Percentiles rank a stretch among this genome's conserved stretches.
These are phyloP conservation scores for Hyaloperonospora brassicae DNA, from an alignment of 352 stramenopile species.

Conservation along the genomic window DNA sequence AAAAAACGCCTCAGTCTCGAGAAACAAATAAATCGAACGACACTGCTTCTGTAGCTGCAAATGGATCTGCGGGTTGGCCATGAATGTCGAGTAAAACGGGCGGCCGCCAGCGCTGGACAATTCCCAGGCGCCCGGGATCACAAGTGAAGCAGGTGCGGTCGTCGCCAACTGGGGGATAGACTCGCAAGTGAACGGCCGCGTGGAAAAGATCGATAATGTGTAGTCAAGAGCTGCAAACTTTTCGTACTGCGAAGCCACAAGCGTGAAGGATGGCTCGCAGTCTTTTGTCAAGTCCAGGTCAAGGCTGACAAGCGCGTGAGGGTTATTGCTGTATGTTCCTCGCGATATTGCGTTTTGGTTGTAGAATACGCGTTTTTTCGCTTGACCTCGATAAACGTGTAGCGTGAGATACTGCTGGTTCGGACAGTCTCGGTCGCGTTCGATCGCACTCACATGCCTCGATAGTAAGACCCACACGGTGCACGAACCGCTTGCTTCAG, in stretches of 20 bases:
- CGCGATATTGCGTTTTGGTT: conserved; percentile 71
- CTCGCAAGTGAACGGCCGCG: conserved; percentile 55
- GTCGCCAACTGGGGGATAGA: conserved; percentile 40
- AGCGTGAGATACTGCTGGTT: conserved; percentile 84
- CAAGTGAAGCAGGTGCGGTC: conserved; percentile 28
- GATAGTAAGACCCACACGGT: conserved; percentile 90
- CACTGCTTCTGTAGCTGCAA: conserved; percentile 30
- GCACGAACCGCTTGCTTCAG: conserved; percentile 23
- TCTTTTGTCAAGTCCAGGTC: conserved; percentile 56
- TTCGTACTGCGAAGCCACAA: conserved; percentile 90
- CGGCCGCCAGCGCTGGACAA: conserved; percentile 40
- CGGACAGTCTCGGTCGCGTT: conserved; percentile 48
- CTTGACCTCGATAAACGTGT: conserved; percentile 77
- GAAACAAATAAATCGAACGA: conserved; percentile 46
- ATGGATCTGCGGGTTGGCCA: conserved; percentile 77
- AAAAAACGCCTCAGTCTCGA: conserved; percentile 45
- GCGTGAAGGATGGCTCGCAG: conserved; percentile 59
- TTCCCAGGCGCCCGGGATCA: conserved; percentile 44
- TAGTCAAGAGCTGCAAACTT: conserved; percentile 87
- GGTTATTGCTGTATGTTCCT: conserved; percentile 90
- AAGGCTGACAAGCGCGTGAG: conserved; percentile 85
- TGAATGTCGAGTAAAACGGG: conserved; percentile 68
- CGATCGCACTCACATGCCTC: conserved; percentile 83
- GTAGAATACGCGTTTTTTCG: conserved; percentile 72
- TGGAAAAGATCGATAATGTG: conserved; percentile 82